Conservation (phyloP, 352 stramenopile genomes). For the Thalassiosira mediterranea region DNA sequence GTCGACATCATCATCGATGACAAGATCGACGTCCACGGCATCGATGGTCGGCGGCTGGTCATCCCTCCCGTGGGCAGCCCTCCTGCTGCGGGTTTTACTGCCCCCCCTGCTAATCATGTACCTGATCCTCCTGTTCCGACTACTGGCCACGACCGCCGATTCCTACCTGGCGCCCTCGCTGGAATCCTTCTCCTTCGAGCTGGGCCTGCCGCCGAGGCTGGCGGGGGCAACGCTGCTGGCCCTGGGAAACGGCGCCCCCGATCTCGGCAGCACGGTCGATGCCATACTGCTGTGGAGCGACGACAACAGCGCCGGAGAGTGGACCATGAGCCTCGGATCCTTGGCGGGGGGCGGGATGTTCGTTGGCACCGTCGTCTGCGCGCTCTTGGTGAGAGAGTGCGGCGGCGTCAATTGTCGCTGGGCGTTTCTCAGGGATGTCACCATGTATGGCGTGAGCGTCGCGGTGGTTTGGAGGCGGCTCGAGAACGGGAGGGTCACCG, state of each 20-base stretch:
- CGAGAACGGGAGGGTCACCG: slow-evolving; percentile 20
- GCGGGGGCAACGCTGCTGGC: slow-evolving; percentile 95
- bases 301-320: slow-evolving; percentile 1
- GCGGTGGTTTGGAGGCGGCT: slow-evolving; percentile 39
- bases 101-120: slow-evolving; percentile 15
- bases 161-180: slow-evolving; percentile 79
- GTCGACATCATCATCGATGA: too few species aligned
- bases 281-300: not conserved
- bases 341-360: slow-evolving; percentile 92
- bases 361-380: slow-evolving; percentile 91
- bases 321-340: slow-evolving; percentile 82
- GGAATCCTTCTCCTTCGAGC: slow-evolving; percentile 5
- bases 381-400: slow-evolving; percentile 73
- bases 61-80: too few species aligned
- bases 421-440: slow-evolving; percentile 55
- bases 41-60: too few species aligned
- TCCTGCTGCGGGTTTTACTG: too few species aligned
- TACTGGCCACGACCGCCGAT: slow-evolving; percentile 93
- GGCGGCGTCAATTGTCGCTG: slow-evolving; percentile 45
- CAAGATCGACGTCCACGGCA: too few species aligned
- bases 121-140: slow-evolving; percentile 56
- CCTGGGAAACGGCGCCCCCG: slow-evolving; percentile 94
- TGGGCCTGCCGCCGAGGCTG: slow-evolving; percentile 63
- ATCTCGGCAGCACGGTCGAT: slow-evolving; percentile 84
- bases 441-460: slow-evolving; percentile 51